Conservation (phyloP, 768 basidiomycete species). For the Calvatia gigantea region DNA sequence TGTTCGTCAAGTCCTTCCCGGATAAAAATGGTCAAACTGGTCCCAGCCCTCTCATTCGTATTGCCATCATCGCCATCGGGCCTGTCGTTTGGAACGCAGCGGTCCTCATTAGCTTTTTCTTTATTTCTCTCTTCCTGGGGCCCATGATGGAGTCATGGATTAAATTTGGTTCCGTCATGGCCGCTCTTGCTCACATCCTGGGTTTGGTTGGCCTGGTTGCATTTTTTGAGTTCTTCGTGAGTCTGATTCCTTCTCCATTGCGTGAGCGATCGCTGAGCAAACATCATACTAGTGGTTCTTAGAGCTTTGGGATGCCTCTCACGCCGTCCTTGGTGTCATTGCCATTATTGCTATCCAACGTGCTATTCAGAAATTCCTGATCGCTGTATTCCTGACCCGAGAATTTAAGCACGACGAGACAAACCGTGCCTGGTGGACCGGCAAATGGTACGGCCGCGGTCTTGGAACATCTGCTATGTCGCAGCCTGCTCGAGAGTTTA, state of each 20-base stretch:
- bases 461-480: constrained; percentile 90
- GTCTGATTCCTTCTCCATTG: constrained; percentile 31
- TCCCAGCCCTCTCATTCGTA: constrained; percentile 87
- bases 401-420: constrained; percentile 99
- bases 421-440: constrained; percentile 99
- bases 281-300: constrained; percentile 86
- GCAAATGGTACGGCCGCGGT: constrained; percentile 95
- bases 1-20: constrained; percentile 93
- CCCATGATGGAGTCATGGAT: constrained; percentile 83
- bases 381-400: constrained; percentile 90
- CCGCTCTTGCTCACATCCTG: constrained; percentile 82
- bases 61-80: constrained; percentile 83
- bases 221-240: constrained; percentile 95
- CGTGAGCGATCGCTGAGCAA: constrained; percentile 8
- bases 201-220: constrained; percentile 78
- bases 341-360: constrained; percentile 88
- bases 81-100: constrained; percentile 96
- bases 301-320: constrained; percentile 94
- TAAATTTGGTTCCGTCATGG: constrained; percentile 91
- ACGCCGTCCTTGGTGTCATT: constrained; percentile 91
- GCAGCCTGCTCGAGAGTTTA: constrained; percentile 94
- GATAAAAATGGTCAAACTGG: constrained; percentile 53
- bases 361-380: constrained; percentile 90
- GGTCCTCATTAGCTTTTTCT: constrained; percentile 80
- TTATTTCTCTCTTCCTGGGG: constrained; percentile 88